Conservation (phyloP, 2,329 filamentous ascomycete genomes). For the Fusarium nurragi region DNA sequence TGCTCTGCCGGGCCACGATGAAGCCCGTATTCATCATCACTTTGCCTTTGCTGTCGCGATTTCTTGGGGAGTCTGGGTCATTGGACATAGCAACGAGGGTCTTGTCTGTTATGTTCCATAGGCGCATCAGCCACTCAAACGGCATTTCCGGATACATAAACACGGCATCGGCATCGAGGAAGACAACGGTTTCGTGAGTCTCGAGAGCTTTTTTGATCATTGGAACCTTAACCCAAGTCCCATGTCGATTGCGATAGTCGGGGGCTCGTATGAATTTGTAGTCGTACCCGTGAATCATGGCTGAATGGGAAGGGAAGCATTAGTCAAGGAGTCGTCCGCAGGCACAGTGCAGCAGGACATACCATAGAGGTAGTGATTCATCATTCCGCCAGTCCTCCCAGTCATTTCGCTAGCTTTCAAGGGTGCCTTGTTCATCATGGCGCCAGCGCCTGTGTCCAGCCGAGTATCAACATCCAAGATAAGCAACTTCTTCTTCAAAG, state of each 20-base stretch:
- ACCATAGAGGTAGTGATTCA: constrained; percentile 41
- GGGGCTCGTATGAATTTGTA: constrained; percentile 58
- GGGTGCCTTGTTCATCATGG: constrained; percentile 23
- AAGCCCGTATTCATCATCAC: constrained; percentile 39
- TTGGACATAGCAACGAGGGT: constrained; percentile 57
- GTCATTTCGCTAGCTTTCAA: constrained; percentile 28
- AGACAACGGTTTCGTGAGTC: constrained; percentile 54
- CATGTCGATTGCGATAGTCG: constrained; percentile 52
- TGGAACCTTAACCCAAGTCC: constrained; percentile 58
- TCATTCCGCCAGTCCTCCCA: constrained; percentile 28
- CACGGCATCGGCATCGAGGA: constrained; percentile 57
- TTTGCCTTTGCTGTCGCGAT: constrained; percentile 47
- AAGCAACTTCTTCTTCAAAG: constrained; percentile 34
- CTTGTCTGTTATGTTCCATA: constrained; percentile 53
- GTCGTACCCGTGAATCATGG: constrained; percentile 58
- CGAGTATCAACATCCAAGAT: constrained; percentile 35
- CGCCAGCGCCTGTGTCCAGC: constrained; percentile 24
- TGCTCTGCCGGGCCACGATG: constrained; percentile 35
- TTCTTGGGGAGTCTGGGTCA: constrained; percentile 52
- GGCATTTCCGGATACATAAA: constrained; percentile 55
- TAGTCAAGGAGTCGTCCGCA: neutral
- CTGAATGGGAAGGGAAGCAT: neutral
- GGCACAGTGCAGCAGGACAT: accelerated
- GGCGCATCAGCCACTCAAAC: constrained; percentile 58
- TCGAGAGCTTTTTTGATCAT: constrained; percentile 51